A percentile compares a stretch with the other conserved stretches of the same genome.
These are phyloP conservation scores for Penicillium egyptiacum DNA, from an alignment of 495 filamentous ascomycete species.

Conservation along the genomic window DNA sequence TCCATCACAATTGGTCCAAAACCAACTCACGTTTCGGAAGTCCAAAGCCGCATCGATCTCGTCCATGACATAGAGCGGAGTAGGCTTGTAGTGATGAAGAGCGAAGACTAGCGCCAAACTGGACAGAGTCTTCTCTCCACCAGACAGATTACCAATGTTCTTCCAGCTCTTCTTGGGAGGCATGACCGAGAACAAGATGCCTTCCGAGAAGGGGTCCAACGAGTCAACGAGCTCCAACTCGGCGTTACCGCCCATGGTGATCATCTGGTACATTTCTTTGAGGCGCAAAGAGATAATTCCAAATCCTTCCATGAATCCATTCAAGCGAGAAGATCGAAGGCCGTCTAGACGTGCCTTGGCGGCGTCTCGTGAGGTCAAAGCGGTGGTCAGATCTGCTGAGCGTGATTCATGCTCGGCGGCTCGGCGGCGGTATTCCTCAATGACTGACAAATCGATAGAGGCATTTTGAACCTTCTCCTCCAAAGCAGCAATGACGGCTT, in stretches of 20 bases:
- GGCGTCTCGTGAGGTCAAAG: slow-evolving; percentile 72
- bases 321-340: slow-evolving; percentile 80
- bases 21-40: slow-evolving; percentile 83
- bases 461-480: slow-evolving; percentile 92
- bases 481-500: slow-evolving; percentile 81
- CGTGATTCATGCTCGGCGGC: slow-evolving; percentile 83
- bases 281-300: slow-evolving; percentile 88
- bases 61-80: slow-evolving; percentile 98
- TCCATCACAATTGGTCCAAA: not conserved
- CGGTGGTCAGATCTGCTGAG: slow-evolving; percentile 72
- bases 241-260: slow-evolving; percentile 98
- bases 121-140: slow-evolving; percentile 96
- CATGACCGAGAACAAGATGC: slow-evolving; percentile 96
- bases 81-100: slow-evolving; percentile 96
- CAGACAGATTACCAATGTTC: slow-evolving; percentile 92
- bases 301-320: slow-evolving; percentile 99
- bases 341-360: slow-evolving; percentile 91
- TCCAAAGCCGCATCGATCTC: slow-evolving; percentile 98
- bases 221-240: slow-evolving; percentile 96
- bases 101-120: slow-evolving; percentile 95
- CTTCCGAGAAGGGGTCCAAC: slow-evolving; percentile 94
- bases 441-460: slow-evolving; percentile 84
- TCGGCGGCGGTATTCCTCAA: slow-evolving; percentile 89
- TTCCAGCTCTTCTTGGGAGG: slow-evolving; percentile 99
- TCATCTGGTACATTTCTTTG: slow-evolving; percentile 99